Percentiles rank a stretch among this genome's conserved stretches.
Conservation (phyloP, 805 yeast species). For the Saturnispora mendoncae region DNA sequence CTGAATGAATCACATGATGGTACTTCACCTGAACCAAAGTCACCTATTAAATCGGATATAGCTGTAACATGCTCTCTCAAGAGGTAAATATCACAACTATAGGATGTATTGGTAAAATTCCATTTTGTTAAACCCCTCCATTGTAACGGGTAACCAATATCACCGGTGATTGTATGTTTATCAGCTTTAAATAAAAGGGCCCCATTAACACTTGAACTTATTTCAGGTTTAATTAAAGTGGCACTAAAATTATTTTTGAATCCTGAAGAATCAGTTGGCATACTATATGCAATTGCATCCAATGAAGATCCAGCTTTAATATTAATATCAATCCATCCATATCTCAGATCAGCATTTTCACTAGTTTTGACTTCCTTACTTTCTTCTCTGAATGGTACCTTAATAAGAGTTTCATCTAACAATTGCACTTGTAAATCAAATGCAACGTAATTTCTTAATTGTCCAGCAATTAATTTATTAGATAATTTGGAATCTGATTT, state of each 20-base stretch:
- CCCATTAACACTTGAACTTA: constrained; percentile 82
- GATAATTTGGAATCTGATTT: constrained; percentile 46
- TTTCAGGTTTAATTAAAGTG: constrained; percentile 46
- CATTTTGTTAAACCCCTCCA: constrained; percentile 80
- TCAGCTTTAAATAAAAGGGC: constrained; percentile 63
- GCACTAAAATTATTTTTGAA: constrained; percentile 42
- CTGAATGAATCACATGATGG: constrained; percentile 68
- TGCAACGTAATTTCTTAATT: constrained; percentile 45
- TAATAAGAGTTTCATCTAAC: constrained; percentile 55
- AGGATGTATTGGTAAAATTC: constrained; percentile 47
- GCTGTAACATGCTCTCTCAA: constrained; percentile 76
- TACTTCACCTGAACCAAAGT: constrained; percentile 66
- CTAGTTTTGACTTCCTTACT: constrained; percentile 51
- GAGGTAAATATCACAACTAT: constrained; percentile 50
- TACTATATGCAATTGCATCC: constrained; percentile 37
- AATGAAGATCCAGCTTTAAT: constrained; percentile 45
- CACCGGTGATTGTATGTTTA: constrained; percentile 44
- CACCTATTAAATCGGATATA: constrained; percentile 62
- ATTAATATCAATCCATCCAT: constrained; percentile 86
- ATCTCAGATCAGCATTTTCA: constrained; percentile 32
- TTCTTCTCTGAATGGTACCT: constrained; percentile 77
- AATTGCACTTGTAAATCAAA: constrained; percentile 49
- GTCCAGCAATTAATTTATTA: constrained; percentile 36
- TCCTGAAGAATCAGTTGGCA: constrained; percentile 44
- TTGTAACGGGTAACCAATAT: constrained; percentile 59